Evolutionary conservation across 768 basidiomycete genomes (phyloP), one percentile per base, ranked within the genome.

Genomic region (Tylopilus balloui): DNA sequence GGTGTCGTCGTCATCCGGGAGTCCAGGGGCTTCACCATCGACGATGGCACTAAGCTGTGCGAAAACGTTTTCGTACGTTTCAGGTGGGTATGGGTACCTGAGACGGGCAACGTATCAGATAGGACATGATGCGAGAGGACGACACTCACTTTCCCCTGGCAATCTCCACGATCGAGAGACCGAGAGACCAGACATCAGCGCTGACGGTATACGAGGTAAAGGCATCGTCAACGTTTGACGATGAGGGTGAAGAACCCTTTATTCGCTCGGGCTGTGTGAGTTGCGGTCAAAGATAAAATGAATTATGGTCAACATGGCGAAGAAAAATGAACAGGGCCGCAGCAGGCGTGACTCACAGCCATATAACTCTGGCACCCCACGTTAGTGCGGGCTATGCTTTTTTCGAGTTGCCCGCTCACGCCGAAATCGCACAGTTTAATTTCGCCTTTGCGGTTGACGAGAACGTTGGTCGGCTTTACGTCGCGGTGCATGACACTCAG

Each of bases 281-380:
- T 47, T 14, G 31, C 9, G 23, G 20, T 42, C 39, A 37, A 48
- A 56, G 14, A 47, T 11, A 6, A 7, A 8, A 45, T 41, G 27
- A 14, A 45, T 41, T 10, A 43, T 37, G 15, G 42, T 51, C 36
- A 57, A 53, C 27, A 25, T 17, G 42, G 28, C 20, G 19, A 14
- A 32, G 23, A 35, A 19, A 39, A 10, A 32, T 19, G 19, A 31
- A 42, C 46, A 49, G 14, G 13, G 43, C 36, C 42, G 40, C 21
- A 59, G 21, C 3, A 45, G 15, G 27, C 9, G 34, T 38, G 31
- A 77, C 86, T 67, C 68, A 92, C 92, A 41, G 95, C 95, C 93
- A 99, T 98, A 69, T 99, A 99, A 52, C 83, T 87, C 67, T 99
- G 96, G 65, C 96, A 99, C 7, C 96, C 96, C 32, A 99, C 97